A percentile compares a stretch with the other conserved stretches of the same genome.
Evolutionary conservation across 495 filamentous ascomycete species (phyloP).

Genomic region (Thermothielavioides terrestris): DNA sequence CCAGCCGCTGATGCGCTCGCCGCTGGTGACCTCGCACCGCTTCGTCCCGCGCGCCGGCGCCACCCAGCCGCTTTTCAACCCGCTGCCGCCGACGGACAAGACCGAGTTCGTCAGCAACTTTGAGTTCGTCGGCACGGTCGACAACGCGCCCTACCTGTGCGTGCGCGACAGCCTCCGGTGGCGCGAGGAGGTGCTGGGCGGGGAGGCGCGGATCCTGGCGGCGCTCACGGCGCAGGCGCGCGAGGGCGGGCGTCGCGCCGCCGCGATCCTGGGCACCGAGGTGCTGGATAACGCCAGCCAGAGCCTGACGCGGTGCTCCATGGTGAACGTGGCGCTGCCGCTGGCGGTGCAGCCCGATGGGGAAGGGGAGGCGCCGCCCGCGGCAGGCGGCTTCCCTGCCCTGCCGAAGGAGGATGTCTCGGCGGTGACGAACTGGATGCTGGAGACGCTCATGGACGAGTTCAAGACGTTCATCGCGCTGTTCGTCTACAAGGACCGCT

Average conservation of each 20-base stretch:
- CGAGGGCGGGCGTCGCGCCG: constrained; percentile 49
- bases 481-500: constrained; percentile 46
- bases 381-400: constrained; percentile 21
- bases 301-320: constrained; percentile 37
- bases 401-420: constrained; percentile 29
- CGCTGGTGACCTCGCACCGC: constrained; percentile 63
- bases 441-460: constrained; percentile 44
- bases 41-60: constrained; percentile 32
- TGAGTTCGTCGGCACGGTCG: constrained; percentile 67
- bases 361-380: constrained; percentile 14
- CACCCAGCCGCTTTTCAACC: constrained; percentile 29
- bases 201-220: constrained; percentile 56
- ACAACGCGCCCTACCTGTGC: constrained; percentile 62
- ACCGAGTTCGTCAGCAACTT: constrained; percentile 60
- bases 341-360: constrained; percentile 28
- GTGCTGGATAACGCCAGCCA: constrained; percentile 52
- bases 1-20: constrained; percentile 63
- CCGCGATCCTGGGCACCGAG: constrained; percentile 57
- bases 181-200: constrained; percentile 58
- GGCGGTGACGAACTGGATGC: constrained; percentile 48
- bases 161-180: constrained; percentile 62
- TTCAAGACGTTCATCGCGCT: constrained; percentile 64
- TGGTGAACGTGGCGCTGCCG: constrained; percentile 71
- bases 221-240: constrained; percentile 52
- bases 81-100: constrained; percentile 39